Conservation (phyloP, 2,329 filamentous ascomycete species). For the Zymoseptoria ardabiliae region DNA sequence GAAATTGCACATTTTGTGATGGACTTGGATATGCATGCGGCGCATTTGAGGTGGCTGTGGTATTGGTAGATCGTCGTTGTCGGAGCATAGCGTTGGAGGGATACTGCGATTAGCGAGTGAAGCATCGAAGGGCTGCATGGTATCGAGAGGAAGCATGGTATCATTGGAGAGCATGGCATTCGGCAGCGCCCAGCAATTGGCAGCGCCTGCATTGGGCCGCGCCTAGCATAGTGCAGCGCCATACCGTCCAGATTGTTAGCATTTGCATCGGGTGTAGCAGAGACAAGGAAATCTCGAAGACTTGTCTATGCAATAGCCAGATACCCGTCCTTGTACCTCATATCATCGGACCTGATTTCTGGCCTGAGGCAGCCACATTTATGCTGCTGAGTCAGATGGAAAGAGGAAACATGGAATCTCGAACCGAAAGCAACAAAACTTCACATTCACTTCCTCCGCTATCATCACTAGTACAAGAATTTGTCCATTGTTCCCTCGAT, state of each 20-base stretch:
- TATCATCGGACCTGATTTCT: no score
- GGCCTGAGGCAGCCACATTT: no score
- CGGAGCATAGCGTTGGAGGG: not conserved
- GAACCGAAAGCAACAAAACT: no score
- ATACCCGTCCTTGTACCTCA: no score
- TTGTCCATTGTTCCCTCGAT: not conserved
- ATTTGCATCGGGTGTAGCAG: not conserved
- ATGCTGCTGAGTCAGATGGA: no score
- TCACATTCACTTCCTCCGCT: no score
- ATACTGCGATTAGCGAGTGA: not conserved
- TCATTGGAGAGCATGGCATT: not conserved
- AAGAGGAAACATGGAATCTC: no score
- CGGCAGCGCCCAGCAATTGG: not conserved
- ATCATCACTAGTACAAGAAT: no score
- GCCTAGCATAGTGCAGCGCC: not conserved
- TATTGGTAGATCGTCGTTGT: constrained; percentile 8
- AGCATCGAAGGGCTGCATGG: no score
- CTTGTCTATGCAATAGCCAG: no score
- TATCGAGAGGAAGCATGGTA: not conserved
- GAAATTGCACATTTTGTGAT: constrained; percentile 7
- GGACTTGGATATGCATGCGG: constrained; percentile 10
- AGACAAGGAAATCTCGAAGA: no score
- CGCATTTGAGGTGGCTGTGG: constrained; percentile 13
- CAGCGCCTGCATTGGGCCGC: not conserved
- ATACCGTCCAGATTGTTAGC: not conserved